Evolutionary conservation across 257 asterid species (phyloP), one percentile per base, ranked within the genome.

Genomic region (Knoxia roxburghii): DNA sequence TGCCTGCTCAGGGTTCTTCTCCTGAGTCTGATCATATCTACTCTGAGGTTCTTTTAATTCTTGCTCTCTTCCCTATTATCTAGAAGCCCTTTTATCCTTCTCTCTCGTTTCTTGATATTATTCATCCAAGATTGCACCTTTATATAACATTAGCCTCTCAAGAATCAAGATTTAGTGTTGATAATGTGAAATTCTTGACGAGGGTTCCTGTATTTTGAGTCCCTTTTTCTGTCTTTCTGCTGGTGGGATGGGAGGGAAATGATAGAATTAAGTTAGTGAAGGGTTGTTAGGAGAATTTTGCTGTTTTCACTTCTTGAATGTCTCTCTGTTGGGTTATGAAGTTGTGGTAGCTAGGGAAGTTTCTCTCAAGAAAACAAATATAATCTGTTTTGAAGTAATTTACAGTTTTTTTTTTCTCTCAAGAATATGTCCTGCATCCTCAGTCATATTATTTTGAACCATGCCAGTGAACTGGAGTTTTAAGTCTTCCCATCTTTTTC

Each of bases 1-100:
- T 90, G 48, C 97, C 95, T 12, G 80, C 96, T 29, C 84, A 69
- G 70, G 97, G 95, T 13, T 37, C 89, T 68, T 90, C 96, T 15
- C 65, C 88, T 20, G 75, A 86, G 0, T 81, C 96, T 55, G 97
- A 88, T 84, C 87, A 84, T 63, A 90, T 88, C 32, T 94, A 90
- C 59, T 64, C 85, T 20, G 87, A 94, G 95, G 97, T 90, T 67
- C 24, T 46, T 57, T 20, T 1, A 9, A 3, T 37, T 5, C 12
- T 37, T 26, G 14, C 50, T 21, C 4, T 37, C 9, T 37, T 37
- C 41, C 41, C 5, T 11, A 20, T 48, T 48, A 1, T 6, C 49
- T 48, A 0, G 23, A 5, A 15, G 0, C 53, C 53, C 53, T 48
- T 48, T 45, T 10, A 14, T 21, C 63, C 23, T 21, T n/a, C 2